Conservation (phyloP, 805 yeast species). For the Candida awuae region DNA sequence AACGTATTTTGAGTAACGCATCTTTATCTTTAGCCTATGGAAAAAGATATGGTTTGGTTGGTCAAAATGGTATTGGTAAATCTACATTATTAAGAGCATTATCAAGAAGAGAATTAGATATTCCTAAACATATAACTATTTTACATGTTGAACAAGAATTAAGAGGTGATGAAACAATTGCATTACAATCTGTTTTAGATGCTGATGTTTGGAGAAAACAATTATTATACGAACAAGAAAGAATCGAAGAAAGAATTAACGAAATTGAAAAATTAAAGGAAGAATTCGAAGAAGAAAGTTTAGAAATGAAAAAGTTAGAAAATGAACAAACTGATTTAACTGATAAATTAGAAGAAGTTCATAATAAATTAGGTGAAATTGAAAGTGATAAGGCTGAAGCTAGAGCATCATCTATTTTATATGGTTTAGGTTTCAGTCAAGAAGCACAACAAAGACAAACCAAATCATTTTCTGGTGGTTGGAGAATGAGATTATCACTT, state of each 20-base stretch:
- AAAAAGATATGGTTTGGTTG: slow-evolving; percentile 93
- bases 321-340: slow-evolving; percentile 86
- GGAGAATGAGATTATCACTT: slow-evolving; percentile 99
- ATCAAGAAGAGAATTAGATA: slow-evolving; percentile 85
- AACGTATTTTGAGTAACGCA: slow-evolving; percentile 84
- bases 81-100: slow-evolving; percentile 87
- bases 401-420: slow-evolving; percentile 88
- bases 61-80: slow-evolving; percentile 99
- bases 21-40: slow-evolving; percentile 83
- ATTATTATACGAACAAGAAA: slow-evolving; percentile 65
- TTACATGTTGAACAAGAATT: slow-evolving; percentile 97
- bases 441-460: slow-evolving; percentile 81
- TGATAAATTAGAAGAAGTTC: slow-evolving; percentile 66
- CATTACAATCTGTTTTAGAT: slow-evolving; percentile 91
- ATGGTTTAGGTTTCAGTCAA: slow-evolving; percentile 87
- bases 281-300: slow-evolving; percentile 69
- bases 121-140: slow-evolving; percentile 93
- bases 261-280: slow-evolving; percentile 64
- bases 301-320: slow-evolving; percentile 72
- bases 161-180: slow-evolving; percentile 84
- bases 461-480: slow-evolving; percentile 96
- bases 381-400: slow-evolving; percentile 97
- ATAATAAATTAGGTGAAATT: slow-evolving; percentile 80
- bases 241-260: slow-evolving; percentile 62
- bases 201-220: slow-evolving; percentile 99